Conservation (phyloP, 352 stramenopile genomes). For the Phytophthora meadii region DNA sequence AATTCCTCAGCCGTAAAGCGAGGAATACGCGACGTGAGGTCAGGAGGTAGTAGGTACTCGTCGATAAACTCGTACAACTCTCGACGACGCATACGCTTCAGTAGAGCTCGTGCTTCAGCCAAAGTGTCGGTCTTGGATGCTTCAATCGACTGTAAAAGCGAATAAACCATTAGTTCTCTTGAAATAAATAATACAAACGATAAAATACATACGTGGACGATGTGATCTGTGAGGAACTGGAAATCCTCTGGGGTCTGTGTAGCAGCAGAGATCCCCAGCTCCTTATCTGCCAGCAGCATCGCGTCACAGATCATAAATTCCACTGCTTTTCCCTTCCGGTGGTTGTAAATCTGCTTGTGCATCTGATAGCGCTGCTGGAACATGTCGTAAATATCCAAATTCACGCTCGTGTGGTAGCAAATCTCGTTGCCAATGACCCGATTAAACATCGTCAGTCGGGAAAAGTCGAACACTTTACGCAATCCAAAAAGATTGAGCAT, state of each 20-base stretch:
- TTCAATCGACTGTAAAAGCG: slow-evolving; percentile 66
- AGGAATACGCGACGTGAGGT: slow-evolving; percentile 61
- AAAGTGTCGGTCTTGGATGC: slow-evolving; percentile 68
- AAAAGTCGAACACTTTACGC: slow-evolving; percentile 81
- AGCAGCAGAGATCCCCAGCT: slow-evolving; percentile 70
- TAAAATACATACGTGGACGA: slow-evolving; percentile 59
- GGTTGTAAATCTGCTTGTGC: slow-evolving; percentile 92
- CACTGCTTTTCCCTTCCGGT: slow-evolving; percentile 88
- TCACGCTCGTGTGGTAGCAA: slow-evolving; percentile 90
- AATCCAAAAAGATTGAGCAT: slow-evolving; percentile 88
- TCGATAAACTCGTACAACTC: slow-evolving; percentile 90
- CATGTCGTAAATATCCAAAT: slow-evolving; percentile 89
- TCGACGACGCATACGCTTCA: slow-evolving; percentile 76
- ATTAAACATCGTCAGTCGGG: slow-evolving; percentile 83
- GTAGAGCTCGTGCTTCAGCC: slow-evolving; percentile 55
- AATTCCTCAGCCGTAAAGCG: slow-evolving; percentile 67
- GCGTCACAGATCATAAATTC: slow-evolving; percentile 93
- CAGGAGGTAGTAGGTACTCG: slow-evolving; percentile 69
- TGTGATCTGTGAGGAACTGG: slow-evolving; percentile 79
- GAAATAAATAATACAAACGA: background rate
- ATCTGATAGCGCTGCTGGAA: slow-evolving; percentile 92
- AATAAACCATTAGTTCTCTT: slow-evolving; percentile 3
- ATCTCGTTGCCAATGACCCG: slow-evolving; percentile 89
- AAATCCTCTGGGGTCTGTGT: slow-evolving; percentile 73
- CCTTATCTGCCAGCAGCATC: slow-evolving; percentile 78